A percentile compares a stretch with the other conserved stretches of the same genome.
phyloP scores from a whole-genome alignment of 2,329 filamentous ascomycete species.

The Triangularia setosa region DNA sequence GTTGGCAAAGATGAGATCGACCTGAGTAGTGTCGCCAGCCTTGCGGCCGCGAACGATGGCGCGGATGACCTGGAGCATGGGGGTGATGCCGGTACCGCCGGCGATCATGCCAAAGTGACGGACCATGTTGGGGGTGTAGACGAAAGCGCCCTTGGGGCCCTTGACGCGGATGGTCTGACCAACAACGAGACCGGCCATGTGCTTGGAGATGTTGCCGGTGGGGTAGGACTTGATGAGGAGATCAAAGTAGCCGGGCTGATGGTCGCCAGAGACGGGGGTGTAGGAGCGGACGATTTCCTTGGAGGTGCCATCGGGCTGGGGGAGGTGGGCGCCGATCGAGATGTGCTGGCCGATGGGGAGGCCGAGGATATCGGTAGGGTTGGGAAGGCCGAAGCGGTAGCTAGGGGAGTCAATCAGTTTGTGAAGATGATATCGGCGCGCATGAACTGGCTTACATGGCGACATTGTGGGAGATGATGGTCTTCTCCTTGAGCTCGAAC shows the following conservation, averaged over 20 bases:
- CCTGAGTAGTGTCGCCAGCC: slow-evolving; percentile 77
- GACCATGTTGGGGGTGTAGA: slow-evolving; percentile 96
- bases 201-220: slow-evolving; percentile 93
- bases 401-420: slow-evolving; percentile 37
- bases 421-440: background rate
- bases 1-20: slow-evolving; percentile 96
- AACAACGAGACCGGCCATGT: slow-evolving; percentile 77
- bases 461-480: slow-evolving; percentile 93
- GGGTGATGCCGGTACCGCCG: slow-evolving; percentile 94
- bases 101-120: slow-evolving; percentile 97
- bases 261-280: slow-evolving; percentile 86
- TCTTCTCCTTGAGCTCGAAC: slow-evolving; percentile 93
- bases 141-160: slow-evolving; percentile 96
- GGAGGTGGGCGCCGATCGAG: slow-evolving; percentile 78
- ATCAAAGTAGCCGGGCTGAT: slow-evolving; percentile 88
- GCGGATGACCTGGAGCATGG: slow-evolving; percentile 94
- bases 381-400: slow-evolving; percentile 89
- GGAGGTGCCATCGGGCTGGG: slow-evolving; percentile 62
- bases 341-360: slow-evolving; percentile 99
- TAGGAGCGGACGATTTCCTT: slow-evolving; percentile 90
- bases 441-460: slow-evolving; percentile 64
- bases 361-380: slow-evolving; percentile 75
- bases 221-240: slow-evolving; percentile 98
- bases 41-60: slow-evolving; percentile 80
- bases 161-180: slow-evolving; percentile 86